Evolutionary conservation across 2,329 filamentous ascomycete genomes (phyloP).

Genomic region (Aschersonia sp.): DNA sequence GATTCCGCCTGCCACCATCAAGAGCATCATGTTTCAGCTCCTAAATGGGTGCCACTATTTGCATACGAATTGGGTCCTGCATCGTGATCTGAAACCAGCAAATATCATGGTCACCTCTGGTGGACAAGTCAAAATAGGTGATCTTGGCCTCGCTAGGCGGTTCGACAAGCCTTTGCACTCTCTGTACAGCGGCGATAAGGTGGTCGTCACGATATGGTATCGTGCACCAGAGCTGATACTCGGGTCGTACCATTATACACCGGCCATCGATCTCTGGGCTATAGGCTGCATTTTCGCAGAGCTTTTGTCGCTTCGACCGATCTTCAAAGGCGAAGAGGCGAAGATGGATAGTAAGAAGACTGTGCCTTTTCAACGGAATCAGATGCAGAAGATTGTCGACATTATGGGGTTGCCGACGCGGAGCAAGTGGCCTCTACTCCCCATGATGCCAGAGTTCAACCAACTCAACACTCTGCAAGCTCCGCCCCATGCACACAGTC

Average conservation of each 20-base stretch:
- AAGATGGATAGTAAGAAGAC: constrained; percentile 99
- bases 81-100: constrained; percentile 91
- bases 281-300: constrained; percentile 97
- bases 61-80: constrained; percentile 92
- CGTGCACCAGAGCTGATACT: constrained; percentile 87
- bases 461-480: constrained; percentile 48
- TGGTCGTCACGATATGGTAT: constrained; percentile 99
- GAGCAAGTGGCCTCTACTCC: constrained; percentile 74
- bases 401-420: constrained; percentile 85
- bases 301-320: constrained; percentile 73
- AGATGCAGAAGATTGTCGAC: constrained; percentile 98
- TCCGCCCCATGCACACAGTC: constrained; percentile 27
- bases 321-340: constrained; percentile 97
- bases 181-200: constrained; percentile 88
- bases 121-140: constrained; percentile 88
- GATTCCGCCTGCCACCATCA: constrained; percentile 78
- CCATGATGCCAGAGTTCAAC: constrained; percentile 73
- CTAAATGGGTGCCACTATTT: constrained; percentile 90
- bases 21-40: constrained; percentile 90
- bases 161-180: constrained; percentile 91
- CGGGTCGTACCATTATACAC: constrained; percentile 89
- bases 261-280: constrained; percentile 94
- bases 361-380: constrained; percentile 91
- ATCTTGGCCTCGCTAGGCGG: constrained; percentile 78
- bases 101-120: constrained; percentile 95